Evolutionary conservation across 1,284 basidiomycete species (phyloP).

Genomic region (Cutaneotrichosporon cyanovorans): DNA sequence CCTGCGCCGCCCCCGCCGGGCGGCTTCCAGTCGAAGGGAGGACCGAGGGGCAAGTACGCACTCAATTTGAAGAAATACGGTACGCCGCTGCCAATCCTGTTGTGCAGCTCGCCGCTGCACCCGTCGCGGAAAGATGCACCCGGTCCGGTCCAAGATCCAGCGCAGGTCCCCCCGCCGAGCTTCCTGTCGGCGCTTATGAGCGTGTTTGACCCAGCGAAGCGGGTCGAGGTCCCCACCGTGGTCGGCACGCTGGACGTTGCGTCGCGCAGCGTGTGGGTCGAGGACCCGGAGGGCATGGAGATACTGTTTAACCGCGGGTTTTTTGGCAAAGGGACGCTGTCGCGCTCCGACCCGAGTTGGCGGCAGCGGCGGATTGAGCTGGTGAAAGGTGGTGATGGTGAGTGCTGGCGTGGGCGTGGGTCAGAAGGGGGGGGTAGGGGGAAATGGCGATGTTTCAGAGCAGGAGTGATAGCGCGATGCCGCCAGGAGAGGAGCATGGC

Average conservation of each 20-base stretch:
- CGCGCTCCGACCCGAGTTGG: slow-evolving; percentile 93
- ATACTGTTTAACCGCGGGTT: slow-evolving; percentile 85
- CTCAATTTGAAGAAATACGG: slow-evolving; percentile 29
- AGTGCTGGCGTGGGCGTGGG: slow-evolving; percentile 19
- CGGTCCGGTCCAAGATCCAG: slow-evolving; percentile 2
- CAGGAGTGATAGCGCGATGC: neutral
- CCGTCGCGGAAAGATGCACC: slow-evolving; percentile 2
- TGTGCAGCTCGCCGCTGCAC: slow-evolving; percentile 29
- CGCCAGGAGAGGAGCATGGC: neutral
- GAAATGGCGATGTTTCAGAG: too few species aligned
- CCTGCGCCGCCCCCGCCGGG: neutral
- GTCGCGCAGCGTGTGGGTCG: slow-evolving; percentile 74
- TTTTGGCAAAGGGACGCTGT: slow-evolving; percentile 93
- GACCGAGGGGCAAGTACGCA: neutral
- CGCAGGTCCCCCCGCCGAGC: neutral
- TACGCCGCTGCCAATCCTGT: slow-evolving; percentile 40
- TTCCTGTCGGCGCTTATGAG: neutral
- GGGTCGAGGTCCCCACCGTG: slow-evolving; percentile 7
- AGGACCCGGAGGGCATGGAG: slow-evolving; percentile 55
- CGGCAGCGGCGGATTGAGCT: slow-evolving; percentile 64
- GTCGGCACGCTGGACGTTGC: slow-evolving; percentile 60
- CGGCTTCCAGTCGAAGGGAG: neutral
- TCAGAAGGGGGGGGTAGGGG: too few species aligned
- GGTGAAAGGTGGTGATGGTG: slow-evolving; percentile 43
- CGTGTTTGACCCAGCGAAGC: neutral